Percentiles rank a stretch among this genome's conserved stretches.
These are phyloP conservation scores for Streptanthus diversifolius DNA, from an alignment of 345 rosid genomes.

Conservation along the genomic window DNA sequence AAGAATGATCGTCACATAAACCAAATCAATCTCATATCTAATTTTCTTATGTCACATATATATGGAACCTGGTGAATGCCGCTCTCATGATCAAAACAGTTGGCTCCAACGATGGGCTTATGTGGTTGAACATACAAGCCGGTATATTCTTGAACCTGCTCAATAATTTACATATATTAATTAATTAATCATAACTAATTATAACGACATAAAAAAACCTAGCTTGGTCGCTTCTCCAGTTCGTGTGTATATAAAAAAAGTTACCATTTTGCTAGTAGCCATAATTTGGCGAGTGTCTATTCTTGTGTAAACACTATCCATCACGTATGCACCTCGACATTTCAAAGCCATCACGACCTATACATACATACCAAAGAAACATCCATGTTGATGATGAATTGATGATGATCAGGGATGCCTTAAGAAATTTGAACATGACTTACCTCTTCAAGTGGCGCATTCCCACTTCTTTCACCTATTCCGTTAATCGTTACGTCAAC, in stretches of 20 bases:
- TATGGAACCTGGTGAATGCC: constrained; percentile 75
- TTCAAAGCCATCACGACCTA: constrained; percentile 89
- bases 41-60: constrained; percentile 13
- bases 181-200: neutral
- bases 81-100: constrained; percentile 62
- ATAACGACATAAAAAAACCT: neutral
- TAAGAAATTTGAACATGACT: too few relatives aligned
- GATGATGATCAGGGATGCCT: neutral
- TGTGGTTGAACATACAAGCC: constrained; percentile 80
- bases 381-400: neutral
- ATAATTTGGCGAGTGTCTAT: constrained; percentile 66
- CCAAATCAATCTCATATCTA: neutral
- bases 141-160: constrained; percentile 76
- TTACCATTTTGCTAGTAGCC: constrained; percentile 89
- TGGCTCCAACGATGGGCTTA: constrained; percentile 83
- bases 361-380: neutral
- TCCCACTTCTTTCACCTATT: constrained; percentile 97
- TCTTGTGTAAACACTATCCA: constrained; percentile 72
- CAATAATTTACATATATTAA: neutral
- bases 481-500: constrained; percentile 90
- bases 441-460: constrained; percentile 97
- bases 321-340: constrained; percentile 64
- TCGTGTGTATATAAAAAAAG: neutral
- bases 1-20: neutral
- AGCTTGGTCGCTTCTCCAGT: neutral